Percentiles rank a stretch among this genome's conserved stretches.
Evolutionary conservation across 2,329 filamentous ascomycete genomes (phyloP).

Genomic region (Aspergillus transmontanensis): DNA sequence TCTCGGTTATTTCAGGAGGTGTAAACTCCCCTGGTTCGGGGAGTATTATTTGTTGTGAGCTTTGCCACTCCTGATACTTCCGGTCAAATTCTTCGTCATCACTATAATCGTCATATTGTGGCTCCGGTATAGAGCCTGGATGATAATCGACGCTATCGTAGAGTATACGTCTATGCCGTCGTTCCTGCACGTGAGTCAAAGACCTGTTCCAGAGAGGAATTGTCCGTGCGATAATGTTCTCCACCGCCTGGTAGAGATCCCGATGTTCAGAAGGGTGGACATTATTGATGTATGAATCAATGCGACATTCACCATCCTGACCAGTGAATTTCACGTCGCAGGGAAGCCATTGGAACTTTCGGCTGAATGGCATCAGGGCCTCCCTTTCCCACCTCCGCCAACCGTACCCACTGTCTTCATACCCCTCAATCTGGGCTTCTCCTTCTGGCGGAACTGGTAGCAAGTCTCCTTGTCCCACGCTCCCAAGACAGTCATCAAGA

Average conservation of each 20-base stretch:
- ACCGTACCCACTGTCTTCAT: neutral
- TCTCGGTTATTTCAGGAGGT: neutral
- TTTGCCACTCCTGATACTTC: conserved; percentile 1
- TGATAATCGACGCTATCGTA: conserved; percentile 15
- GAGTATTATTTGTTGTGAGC: conserved; percentile 8
- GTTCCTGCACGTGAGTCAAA: conserved; percentile 10
- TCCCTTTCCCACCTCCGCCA: neutral
- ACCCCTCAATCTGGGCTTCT: neutral
- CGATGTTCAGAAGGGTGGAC: conserved; percentile 39
- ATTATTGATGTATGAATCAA: conserved; percentile 50
- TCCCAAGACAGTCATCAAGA: conserved; percentile 28
- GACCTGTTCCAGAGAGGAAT: conserved; percentile 52
- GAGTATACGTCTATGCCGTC: conserved; percentile 5
- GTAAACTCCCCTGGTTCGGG: conserved; percentile 19
- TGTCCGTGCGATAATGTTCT: conserved; percentile 38
- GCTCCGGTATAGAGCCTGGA: conserved; percentile 2
- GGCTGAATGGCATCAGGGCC: conserved; percentile 21
- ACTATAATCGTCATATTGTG: conserved; percentile 10
- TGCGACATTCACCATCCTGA: conserved; percentile 22
- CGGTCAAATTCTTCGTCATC: conserved; percentile 9
- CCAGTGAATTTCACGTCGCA: conserved; percentile 37
- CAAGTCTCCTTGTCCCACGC: conserved; percentile 18
- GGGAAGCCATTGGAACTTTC: conserved; percentile 52
- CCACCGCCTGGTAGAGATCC: conserved; percentile 40
- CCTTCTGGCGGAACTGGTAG: conserved; percentile 13